phyloP scores from a whole-genome alignment of 192 early-diverging fungal genomes.

The Paraglomus brasilianum region DNA sequence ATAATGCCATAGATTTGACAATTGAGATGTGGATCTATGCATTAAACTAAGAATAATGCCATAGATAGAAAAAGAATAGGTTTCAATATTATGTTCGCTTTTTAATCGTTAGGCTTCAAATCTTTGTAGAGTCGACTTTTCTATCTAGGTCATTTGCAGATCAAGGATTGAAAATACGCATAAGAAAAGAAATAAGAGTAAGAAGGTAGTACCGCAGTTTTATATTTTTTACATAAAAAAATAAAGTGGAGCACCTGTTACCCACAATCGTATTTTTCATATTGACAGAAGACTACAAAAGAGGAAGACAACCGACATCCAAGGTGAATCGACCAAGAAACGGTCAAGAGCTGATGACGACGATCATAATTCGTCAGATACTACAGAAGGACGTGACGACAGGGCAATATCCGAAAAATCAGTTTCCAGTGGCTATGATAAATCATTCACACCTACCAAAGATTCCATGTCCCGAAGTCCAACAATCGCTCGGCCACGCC shows the following conservation, averaged over 20 bases:
- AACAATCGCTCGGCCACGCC: not conserved
- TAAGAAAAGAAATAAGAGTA: slow-evolving; percentile 80
- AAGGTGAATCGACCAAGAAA: not conserved
- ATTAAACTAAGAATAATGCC: slow-evolving; percentile 42
- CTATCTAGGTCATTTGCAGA: slow-evolving; percentile 92
- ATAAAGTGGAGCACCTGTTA: no score
- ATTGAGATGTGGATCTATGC: not conserved
- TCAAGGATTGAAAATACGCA: slow-evolving; percentile 93
- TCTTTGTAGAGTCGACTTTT: slow-evolving; percentile 70
- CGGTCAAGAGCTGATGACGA: not conserved
- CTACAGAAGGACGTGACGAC: not conserved
- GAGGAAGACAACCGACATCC: not conserved
- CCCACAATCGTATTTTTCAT: not conserved
- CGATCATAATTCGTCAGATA: not conserved
- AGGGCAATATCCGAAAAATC: not conserved
- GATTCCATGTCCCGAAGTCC: not conserved
- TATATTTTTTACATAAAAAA: no score
- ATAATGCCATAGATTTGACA: slow-evolving; percentile 43
- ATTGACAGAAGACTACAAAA: not conserved
- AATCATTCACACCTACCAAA: not conserved
- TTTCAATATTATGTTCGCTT: not conserved
- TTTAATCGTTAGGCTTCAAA: not conserved
- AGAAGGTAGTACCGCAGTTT: slow-evolving; percentile 34
- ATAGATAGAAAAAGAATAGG: not conserved
- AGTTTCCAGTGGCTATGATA: not conserved